A percentile compares a stretch with the other conserved stretches of the same genome.
These are phyloP conservation scores for Corchorus olitorius DNA, from an alignment of 345 rosid genomes.

Conservation along the genomic window DNA sequence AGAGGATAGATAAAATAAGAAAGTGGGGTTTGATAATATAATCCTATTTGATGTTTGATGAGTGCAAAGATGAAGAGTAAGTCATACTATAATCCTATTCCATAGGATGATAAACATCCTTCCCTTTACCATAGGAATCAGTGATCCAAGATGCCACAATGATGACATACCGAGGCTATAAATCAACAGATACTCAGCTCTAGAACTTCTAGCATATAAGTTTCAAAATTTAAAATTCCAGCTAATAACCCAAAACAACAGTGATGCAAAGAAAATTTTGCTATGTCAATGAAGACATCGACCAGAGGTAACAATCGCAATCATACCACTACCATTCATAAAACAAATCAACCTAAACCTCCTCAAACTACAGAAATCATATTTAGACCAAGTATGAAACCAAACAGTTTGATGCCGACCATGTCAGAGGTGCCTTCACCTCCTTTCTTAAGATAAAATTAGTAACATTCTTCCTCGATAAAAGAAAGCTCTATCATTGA, in stretches of 20 bases:
- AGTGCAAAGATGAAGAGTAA: neutral
- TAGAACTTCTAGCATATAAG: slow-evolving; percentile 1
- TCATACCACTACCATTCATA: no score
- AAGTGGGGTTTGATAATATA: neutral
- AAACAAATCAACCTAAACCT: no score
- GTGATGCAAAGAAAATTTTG: neutral
- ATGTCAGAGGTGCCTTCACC: no score
- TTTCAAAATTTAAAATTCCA: neutral
- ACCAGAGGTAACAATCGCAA: no score
- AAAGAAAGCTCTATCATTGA: neutral
- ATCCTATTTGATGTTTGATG: neutral
- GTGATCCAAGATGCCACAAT: neutral
- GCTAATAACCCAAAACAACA: neutral
- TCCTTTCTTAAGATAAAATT: no score
- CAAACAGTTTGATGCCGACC: neutral
- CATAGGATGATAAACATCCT: neutral
- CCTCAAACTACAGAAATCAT: no score
- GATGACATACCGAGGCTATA: neutral
- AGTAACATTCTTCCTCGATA: no score
- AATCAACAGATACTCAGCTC: neutral
- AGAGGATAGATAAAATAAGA: neutral
- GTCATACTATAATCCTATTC: neutral
- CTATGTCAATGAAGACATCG: neutral
- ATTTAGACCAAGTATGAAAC: neutral
- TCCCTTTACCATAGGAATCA: neutral